Evolutionary conservation across 2,329 filamentous ascomycete genomes (phyloP), one percentile per base, ranked within the genome.

Genomic region (Bisporella sp.): DNA sequence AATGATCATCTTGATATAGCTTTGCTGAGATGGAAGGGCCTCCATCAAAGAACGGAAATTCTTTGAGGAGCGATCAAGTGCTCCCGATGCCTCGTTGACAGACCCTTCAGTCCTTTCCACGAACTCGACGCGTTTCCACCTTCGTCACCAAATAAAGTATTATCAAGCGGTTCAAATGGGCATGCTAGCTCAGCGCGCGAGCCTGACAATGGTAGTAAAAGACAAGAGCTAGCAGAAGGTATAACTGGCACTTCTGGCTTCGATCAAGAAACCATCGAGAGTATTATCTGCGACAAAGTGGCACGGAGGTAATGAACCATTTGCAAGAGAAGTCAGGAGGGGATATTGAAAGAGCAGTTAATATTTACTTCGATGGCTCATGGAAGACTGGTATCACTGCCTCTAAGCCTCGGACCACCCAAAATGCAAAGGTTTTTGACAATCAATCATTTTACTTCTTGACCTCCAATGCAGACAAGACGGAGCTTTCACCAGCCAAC

Each of bases 341-440:
- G 48, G 73, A 82, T 54, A 71, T 85, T 12, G 78, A 85, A 59
- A 72, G 74, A 53, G 82, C 82, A 5, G 76, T 85, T 50, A 84
- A 84, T 52, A 84, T 85, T 77, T 87, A 83, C 61, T 79, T 85
- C 54, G 83, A 87, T 54, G 82, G 81, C 21, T 85, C 82, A 4
- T 85, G 82, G 75, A 81, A 79, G 47, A 55, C 49, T 28, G 35
- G 49, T 35, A 39, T 54, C 11, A 33, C 42, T 33, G 6, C 48
- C 5, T 41, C 46, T 6, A 42, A 29, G 35, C 31, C 43, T 44
- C 46, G 3, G 51, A 45, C 33, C 41, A 41, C 4, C 45, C 50
- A 29, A 50, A 46, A 28, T 48, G 52, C 9, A 56, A 52, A 46
- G 28, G 54, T 21, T 11, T n/a, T 52, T 61, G 54, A 57, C 57